A percentile compares a stretch with the other conserved stretches of the same genome.
Conservation (phyloP, 805 yeast species). For the Metschnikowia hibisci region DNA sequence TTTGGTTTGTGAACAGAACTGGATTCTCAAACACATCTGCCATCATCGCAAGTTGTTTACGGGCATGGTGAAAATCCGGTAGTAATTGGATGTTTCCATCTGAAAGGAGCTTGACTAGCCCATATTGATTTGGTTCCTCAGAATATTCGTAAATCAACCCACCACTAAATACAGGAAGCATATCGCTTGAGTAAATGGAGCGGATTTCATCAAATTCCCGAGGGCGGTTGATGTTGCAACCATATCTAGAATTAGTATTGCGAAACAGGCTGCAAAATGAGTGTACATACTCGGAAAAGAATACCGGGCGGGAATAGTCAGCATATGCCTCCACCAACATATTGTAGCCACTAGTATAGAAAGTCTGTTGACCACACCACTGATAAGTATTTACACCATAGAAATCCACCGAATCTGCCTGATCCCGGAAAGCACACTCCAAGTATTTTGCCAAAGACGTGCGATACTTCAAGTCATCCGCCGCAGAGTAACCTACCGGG, state of each 20-base stretch:
- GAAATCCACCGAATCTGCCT: slow-evolving; percentile 63
- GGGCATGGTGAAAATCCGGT: slow-evolving; percentile 51
- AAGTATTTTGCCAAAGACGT: slow-evolving; percentile 73
- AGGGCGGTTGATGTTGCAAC: slow-evolving; percentile 81
- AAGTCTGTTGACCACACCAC: slow-evolving; percentile 86
- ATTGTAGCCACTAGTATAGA: slow-evolving; percentile 66
- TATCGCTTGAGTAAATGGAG: slow-evolving; percentile 62
- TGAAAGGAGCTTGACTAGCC: slow-evolving; percentile 52
- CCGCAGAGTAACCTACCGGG: slow-evolving; percentile 96
- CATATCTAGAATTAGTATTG: slow-evolving; percentile 37
- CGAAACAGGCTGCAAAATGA: neutral
- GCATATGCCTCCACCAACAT: slow-evolving; percentile 67
- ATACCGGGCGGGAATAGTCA: slow-evolving; percentile 69
- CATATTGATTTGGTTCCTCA: slow-evolving; percentile 77
- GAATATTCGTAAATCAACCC: slow-evolving; percentile 81
- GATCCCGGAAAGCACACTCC: slow-evolving; percentile 60
- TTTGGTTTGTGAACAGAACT: slow-evolving; percentile 19
- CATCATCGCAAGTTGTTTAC: slow-evolving; percentile 40
- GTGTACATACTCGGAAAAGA: slow-evolving; percentile 69
- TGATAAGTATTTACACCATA: slow-evolving; percentile 80
- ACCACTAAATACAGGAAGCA: slow-evolving; percentile 78
- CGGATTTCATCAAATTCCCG: slow-evolving; percentile 73
- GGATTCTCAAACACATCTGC: slow-evolving; percentile 22
- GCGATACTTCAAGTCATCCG: slow-evolving; percentile 81
- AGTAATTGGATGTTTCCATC: slow-evolving; percentile 42